Evolutionary conservation across 2,329 filamentous ascomycete genomes (phyloP), one percentile per base, ranked within the genome.

Genomic region (Apiospora arundinis): DNA sequence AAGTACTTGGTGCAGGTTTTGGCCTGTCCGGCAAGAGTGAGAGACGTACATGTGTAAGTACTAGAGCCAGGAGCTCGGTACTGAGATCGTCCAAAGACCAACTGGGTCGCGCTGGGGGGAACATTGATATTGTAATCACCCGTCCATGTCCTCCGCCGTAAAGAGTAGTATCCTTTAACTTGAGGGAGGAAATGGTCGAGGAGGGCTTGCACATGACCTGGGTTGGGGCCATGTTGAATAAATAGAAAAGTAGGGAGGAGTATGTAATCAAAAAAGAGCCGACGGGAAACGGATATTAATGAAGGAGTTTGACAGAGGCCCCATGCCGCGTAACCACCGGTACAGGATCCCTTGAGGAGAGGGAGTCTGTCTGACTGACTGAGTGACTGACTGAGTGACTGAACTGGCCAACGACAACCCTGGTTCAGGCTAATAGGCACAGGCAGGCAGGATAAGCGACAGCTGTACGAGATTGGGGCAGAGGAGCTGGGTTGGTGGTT

Each of bases 21-120:
- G 52, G 25, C 11, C 7, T 37, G 32, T 0, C 25, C 5, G 37
- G 16, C 23, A 21, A 21, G 25, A 16, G 72, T 18, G 45, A 42
- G 45, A 42, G 28, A 63, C 74, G 46, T 78, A 85, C 85, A 76
- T 84, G 80, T 74, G 83, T 75, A 37, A 85, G 79, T 45, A 86
- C 81, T 48, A 85, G 76, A 69, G 77, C 74, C n/a, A 86, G 68
- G 21, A 86, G 75, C 76, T 86, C 85, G 5, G 83, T 80, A 75
- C 82, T 85, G 23, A 86, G 80, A 69, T 79, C 75, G 69, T 80
- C 73, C 25, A 83, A 73, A 12, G 78, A 80, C 74, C 77, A 78
- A 69, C 56, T 75, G 42, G 70, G 73, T 56, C 67, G 63, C 67
- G 46, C 37, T 23, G 42, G 67, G 67, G 16, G 67, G 23, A 68